These are phyloP conservation scores for Austropuccinia psidii DNA, from an alignment of 1,284 basidiomycete species.

Conservation along the genomic window DNA sequence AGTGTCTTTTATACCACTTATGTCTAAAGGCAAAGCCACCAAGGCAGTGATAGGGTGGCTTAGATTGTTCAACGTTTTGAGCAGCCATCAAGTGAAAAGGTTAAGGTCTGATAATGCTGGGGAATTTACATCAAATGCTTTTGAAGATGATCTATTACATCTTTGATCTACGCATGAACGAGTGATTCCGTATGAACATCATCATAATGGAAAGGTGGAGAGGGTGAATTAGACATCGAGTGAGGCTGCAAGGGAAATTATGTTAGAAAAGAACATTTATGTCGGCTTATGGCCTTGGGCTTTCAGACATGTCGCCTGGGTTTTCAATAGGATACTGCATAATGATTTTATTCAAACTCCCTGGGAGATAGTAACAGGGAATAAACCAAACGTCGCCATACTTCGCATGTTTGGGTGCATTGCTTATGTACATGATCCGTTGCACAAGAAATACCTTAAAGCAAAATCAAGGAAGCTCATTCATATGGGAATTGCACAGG, in stretches of 20 bases:
- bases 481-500: neutral
- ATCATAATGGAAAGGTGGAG: slow-evolving; percentile 8
- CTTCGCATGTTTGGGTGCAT: neutral
- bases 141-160: too few relatives aligned
- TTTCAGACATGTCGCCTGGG: neutral
- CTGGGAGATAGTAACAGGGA: neutral
- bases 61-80: neutral
- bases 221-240: neutral
- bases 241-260: neutral
- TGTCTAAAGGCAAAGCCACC: neutral
- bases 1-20: neutral
- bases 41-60: neutral
- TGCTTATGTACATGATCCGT: neutral
- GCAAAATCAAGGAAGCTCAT: neutral
- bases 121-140: neutral
- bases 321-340: neutral
- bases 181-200: neutral
- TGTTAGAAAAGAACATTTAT: neutral
- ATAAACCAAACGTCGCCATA: neutral
- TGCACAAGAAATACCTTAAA: neutral
- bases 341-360: neutral
- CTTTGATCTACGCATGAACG: too few relatives aligned
- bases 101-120: neutral
- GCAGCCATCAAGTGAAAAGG: neutral
- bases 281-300: neutral